Base-by-base conservation (phyloP, 495 filamentous ascomycete species). In the Mycothermus thermophilus region DNA sequence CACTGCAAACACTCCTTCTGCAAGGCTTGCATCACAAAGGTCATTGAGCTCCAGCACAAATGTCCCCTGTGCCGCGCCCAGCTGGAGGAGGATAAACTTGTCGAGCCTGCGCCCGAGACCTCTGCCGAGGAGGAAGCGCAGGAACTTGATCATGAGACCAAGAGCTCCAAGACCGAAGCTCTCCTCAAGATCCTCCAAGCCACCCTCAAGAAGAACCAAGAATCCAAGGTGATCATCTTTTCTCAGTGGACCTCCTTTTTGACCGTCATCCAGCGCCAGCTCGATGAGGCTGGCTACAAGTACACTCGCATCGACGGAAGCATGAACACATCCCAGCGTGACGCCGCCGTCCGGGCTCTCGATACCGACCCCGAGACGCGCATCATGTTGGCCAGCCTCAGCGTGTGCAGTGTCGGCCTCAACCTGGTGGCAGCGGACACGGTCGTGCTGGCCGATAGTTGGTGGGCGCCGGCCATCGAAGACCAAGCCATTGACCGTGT, bases 211-310 rank as follows among this genome's bases (percentile, higher is more conserved):
- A 72, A 72, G 41, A 75, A 79, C 12, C 59, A 74, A 0, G 66
- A 61, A 6, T 83, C 74, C 26, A 95, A 95, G 51, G 80, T 83
- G 3, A 75, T 96, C 34, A 70, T 94, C 22, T 96, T 96, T 63
- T 83, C 77, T 8, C 86, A 94, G 50, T 96, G 87, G 87, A 94
- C 87, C 0, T 78, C 73, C 4, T 94, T 93, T 62, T 66, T 96
- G 2, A 69, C 81, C 30, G 69, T 94, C 34, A 70, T 93, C 26
- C 73, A 84, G 47, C 62, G 67, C 1, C 75, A 90, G 37, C 66
- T 96, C 7, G 48, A 66, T 12, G 62, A 71, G 11, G 60, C 65
- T 7, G 67, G 69, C 0, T 72, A 81, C 50, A 71, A 59, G 12
- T 87, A 75, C 55, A 69, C 68, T 12, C 77, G 87, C 25, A 77